Evolutionary conservation across 1,284 basidiomycete species (phyloP).

Genomic region (Ceratobasidium sp.): DNA sequence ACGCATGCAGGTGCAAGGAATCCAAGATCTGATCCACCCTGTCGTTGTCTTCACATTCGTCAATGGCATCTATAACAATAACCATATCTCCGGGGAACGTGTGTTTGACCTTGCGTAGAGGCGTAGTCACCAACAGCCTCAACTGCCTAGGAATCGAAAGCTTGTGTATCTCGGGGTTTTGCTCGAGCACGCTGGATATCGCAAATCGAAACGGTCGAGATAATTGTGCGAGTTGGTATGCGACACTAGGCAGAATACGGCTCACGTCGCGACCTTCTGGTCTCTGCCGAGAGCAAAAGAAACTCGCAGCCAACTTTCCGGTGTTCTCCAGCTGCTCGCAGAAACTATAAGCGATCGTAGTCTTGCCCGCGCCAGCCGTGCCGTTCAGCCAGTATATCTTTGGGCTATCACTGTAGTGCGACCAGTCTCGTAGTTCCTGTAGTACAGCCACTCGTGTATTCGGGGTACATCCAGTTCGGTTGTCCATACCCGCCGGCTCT

Average conservation of each 20-base stretch:
- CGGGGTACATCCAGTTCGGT: background rate
- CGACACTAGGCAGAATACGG: background rate
- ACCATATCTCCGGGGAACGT: background rate
- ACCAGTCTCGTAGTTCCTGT: background rate
- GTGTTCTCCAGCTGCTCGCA: background rate
- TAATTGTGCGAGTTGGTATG: background rate
- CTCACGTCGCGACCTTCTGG: background rate
- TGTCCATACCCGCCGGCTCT: background rate
- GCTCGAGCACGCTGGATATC: background rate
- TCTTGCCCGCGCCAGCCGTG: background rate
- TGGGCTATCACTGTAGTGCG: background rate
- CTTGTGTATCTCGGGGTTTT: background rate
- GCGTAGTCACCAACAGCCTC: background rate
- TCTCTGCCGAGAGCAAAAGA: background rate
- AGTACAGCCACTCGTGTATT: background rate
- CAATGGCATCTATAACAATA: constrained; percentile 14
- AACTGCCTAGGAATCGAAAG: background rate
- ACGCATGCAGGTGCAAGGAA: background rate
- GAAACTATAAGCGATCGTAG: constrained; percentile 16
- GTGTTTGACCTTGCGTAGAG: background rate
- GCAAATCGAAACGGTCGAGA: background rate
- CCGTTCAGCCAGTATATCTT: constrained; percentile 17
- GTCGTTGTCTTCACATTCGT: background rate
- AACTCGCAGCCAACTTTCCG: constrained; percentile 1
- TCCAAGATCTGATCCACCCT: background rate